Evolutionary conservation across 352 stramenopile species (phyloP), one percentile per base, ranked within the genome.

Genomic region (Saprolegnia parasitica): DNA sequence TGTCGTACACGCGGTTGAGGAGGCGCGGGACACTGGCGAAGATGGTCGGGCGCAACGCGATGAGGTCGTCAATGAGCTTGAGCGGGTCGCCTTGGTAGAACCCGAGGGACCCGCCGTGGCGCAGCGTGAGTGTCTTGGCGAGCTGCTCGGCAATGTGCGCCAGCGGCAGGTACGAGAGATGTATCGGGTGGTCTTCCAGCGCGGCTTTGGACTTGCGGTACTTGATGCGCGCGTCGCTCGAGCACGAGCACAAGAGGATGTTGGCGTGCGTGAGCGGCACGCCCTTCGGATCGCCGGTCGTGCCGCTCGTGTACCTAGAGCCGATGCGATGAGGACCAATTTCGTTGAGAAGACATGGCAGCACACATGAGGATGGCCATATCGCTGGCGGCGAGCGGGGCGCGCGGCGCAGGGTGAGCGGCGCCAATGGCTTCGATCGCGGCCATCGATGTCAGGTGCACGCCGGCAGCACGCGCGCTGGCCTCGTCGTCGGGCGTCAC

Each of bases 1-100:
- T 98, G 84, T 98, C 95, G 78, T 99, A 91, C 60, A 99, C 95
- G 71, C 96, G 90, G 76, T 98, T 98, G 40, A 98, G 80, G 13
- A 99, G 80, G 5, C 96, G 81, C 20, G 96, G 96, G n/a, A 98
- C 96, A 5, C 86, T 87, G 45, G 85, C 83, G 65, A 99, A 96
- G 4, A 97, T 72, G 0, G 96, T 98, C 0, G 96, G 96, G 6
- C 87, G 79, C 61, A 98, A 88, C 13, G 84, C 88, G 26, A 87
- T 77, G 6, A 98, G 72, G 77, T 99, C 96, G 68, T 98, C 90
- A 56, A 99, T 78, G 4, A 99, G 77, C 35, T 90, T 83, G 23
- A 87, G 72, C 15, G 93, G 81, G 73, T 97, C 87, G 11, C 91
- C 93, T n/a, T 91, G 83, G 42, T 86, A 98, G 76, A 98, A 99